phyloP scores from a whole-genome alignment of 2,329 filamentous ascomycete species.

The Fusarium stilboides region DNA sequence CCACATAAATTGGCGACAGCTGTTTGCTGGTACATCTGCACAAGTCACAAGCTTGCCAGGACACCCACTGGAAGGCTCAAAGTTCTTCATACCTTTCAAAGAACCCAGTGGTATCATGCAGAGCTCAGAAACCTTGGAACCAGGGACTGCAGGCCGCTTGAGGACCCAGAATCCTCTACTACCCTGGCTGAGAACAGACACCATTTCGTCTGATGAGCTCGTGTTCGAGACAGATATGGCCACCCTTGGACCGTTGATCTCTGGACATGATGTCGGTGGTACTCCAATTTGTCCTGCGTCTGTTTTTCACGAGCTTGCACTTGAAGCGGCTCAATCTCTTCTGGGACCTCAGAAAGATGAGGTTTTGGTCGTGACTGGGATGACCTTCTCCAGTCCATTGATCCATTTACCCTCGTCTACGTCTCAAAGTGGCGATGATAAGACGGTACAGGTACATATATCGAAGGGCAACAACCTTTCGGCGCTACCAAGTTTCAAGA shows the following conservation, averaged over 20 bases:
- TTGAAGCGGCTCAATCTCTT: neutral
- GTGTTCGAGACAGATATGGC: constrained; percentile 9
- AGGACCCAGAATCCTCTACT: neutral
- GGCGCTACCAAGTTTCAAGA: neutral
- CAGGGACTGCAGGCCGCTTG: neutral
- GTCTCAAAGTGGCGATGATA: neutral
- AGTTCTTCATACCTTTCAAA: neutral
- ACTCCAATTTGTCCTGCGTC: constrained; percentile 7
- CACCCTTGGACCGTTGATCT: neutral
- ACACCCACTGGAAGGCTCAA: neutral
- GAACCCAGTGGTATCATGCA: neutral
- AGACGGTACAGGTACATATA: neutral
- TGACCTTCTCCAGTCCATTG: constrained; percentile 1
- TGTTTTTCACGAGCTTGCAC: constrained; percentile 12
- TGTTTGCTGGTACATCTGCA: neutral
- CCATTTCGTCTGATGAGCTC: neutral
- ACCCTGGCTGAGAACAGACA: neutral
- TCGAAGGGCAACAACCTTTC: neutral
- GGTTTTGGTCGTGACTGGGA: neutral
- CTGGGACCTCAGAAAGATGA: neutral
- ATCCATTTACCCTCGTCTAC: neutral
- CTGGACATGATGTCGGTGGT: constrained; percentile 11
- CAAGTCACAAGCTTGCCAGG: neutral
- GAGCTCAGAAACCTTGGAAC: accelerated
- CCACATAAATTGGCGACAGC: neutral